A percentile compares a stretch with the other conserved stretches of the same genome.
Evolutionary conservation across 192 early-diverging fungal species (phyloP).

Genomic region (Gaertneriomyces sp.): DNA sequence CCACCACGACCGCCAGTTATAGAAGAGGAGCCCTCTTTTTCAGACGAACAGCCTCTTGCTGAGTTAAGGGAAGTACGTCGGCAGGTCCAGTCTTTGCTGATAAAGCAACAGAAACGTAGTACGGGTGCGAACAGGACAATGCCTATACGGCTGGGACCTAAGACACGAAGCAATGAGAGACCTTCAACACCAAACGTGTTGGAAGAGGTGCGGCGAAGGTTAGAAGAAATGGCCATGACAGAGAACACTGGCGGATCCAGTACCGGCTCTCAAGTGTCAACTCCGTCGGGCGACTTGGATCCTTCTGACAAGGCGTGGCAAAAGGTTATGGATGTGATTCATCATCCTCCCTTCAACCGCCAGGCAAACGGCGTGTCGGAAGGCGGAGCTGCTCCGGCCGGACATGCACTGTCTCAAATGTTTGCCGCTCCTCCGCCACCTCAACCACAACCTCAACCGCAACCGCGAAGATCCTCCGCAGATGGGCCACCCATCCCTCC

Average conservation of each 20-base stretch:
- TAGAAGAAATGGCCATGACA: slow-evolving; percentile 4
- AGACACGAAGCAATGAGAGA: neutral
- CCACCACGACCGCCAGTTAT: neutral
- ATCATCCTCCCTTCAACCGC: neutral
- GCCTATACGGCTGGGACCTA: neutral
- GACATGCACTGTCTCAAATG: neutral
- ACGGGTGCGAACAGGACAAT: neutral
- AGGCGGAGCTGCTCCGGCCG: neutral
- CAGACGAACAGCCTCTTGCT: slow-evolving; percentile 6
- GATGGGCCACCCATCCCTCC: neutral
- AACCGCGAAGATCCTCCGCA: neutral
- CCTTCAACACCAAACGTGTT: slow-evolving; percentile 7
- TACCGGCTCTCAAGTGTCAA: neutral
- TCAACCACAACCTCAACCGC: no score
- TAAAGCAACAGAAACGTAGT: neutral
- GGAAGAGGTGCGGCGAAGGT: neutral
- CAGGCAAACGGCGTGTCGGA: neutral
- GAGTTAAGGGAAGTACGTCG: slow-evolving; percentile 11
- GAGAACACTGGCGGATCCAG: neutral
- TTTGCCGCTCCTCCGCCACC: neutral
- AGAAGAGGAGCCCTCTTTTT: slow-evolving; percentile 12
- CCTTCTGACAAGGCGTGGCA: neutral
- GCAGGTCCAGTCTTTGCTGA: slow-evolving; percentile 4
- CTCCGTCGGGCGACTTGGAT: neutral
- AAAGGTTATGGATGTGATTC: neutral